These are phyloP conservation scores for Penicillium sp. DNA, from an alignment of 2,329 filamentous ascomycete genomes.

Conservation along the genomic window DNA sequence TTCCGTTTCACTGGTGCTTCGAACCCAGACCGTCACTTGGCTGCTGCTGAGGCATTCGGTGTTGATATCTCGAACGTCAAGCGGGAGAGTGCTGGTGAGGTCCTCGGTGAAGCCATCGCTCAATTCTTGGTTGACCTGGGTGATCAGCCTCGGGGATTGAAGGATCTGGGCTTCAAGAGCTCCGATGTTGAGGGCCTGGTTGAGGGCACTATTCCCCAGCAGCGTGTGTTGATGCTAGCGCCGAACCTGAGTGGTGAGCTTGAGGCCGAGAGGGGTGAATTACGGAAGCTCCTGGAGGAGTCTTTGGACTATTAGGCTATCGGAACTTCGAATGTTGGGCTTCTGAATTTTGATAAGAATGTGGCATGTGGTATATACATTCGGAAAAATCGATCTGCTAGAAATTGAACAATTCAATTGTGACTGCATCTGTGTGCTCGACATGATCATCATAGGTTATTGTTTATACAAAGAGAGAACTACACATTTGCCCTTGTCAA, in stretches of 20 bases:
- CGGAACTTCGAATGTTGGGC: background rate
- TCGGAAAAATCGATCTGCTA: background rate
- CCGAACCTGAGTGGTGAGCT: slow-evolving; percentile 73
- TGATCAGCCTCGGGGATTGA: slow-evolving; percentile 85
- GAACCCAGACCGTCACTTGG: slow-evolving; percentile 87
- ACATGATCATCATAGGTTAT: background rate
- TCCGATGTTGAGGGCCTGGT: slow-evolving; percentile 79
- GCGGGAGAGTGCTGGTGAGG: slow-evolving; percentile 82
- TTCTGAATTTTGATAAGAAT: background rate
- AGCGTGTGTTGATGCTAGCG: slow-evolving; percentile 84
- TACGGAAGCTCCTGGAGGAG: slow-evolving; percentile 67
- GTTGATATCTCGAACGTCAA: slow-evolving; percentile 86
- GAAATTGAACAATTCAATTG: slow-evolving; percentile 5
- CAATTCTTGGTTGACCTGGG: slow-evolving; percentile 80
- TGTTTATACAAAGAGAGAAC: too few relatives aligned
- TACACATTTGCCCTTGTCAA: background rate
- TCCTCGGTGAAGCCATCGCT: slow-evolving; percentile 77
- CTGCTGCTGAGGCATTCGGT: slow-evolving; percentile 85
- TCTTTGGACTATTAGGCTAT: slow-evolving; percentile 51
- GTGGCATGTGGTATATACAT: background rate
- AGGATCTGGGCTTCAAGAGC: slow-evolving; percentile 73
- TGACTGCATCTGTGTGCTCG: background rate
- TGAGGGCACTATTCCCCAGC: slow-evolving; percentile 91
- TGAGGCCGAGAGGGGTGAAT: slow-evolving; percentile 67
- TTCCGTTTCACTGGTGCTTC: slow-evolving; percentile 90